phyloP scores from a whole-genome alignment of 441 rosid species.

The Pelargonium cotyledonis region DNA sequence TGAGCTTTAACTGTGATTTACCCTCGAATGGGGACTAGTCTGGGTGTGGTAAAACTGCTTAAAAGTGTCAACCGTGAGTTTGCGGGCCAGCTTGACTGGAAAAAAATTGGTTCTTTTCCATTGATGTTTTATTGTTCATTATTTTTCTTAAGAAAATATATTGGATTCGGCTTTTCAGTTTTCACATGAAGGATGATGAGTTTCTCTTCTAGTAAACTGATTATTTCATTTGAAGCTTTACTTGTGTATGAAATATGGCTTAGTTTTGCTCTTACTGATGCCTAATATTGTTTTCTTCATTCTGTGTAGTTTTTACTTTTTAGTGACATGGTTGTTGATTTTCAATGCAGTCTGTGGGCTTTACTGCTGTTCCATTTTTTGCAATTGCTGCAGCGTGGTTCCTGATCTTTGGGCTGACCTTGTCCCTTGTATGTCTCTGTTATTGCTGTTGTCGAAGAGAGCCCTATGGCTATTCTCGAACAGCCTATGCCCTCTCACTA shows the following conservation, averaged over 20 bases:
- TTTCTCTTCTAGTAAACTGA: neutral
- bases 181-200: neutral
- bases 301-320: neutral
- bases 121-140: no score
- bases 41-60: no score
- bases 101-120: no score
- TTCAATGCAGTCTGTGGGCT: slow-evolving; percentile 54
- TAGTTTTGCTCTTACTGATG: neutral
- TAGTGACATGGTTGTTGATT: neutral
- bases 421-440: slow-evolving; percentile 48
- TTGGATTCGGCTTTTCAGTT: neutral
- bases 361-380: slow-evolving; percentile 52
- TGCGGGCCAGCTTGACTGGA: no score
- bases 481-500: slow-evolving; percentile 43
- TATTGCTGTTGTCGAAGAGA: slow-evolving; percentile 44
- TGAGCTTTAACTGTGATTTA: no score
- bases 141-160: no score
- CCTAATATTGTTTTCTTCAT: neutral
- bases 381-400: slow-evolving; percentile 51
- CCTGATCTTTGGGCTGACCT: slow-evolving; percentile 40
- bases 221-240: neutral
- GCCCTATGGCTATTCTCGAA: slow-evolving; percentile 33
- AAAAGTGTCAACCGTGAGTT: no score
- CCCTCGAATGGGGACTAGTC: no score
- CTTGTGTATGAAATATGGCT: neutral